Base-by-base conservation (phyloP, 1,139 yeast species). In the Blastobotrys aristatus region DNA sequence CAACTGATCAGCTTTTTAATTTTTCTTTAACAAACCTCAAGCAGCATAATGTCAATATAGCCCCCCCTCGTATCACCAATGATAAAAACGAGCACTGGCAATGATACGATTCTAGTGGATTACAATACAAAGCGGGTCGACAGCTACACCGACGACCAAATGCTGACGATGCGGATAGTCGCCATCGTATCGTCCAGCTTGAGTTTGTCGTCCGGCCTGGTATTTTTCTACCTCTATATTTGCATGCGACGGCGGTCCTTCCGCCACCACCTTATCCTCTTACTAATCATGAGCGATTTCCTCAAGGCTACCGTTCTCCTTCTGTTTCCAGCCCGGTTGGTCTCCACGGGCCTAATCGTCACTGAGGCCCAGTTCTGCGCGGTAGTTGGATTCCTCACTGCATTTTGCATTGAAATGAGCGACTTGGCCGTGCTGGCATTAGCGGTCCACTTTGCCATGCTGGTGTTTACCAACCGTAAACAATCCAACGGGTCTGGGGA, bases 331-430 rank as follows among this genome's bases (percentile, higher is more conserved):
- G 73, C 82, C 1, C 63, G 82, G 36, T 80, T 82, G 2, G 64
- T 82, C 35, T 63, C 75, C 7, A 72, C 73, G 35, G 65, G 1
- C 79, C 81, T 60, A 72, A 77, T 56, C 67, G 71, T 30, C 2
- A 26, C 20, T 24, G 3, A 29, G 5, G 3, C 30, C 20, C 70
- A 67, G 33, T 80, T 85, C 55, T 80, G 87, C 58, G 82, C 84
- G 60, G 81, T 82, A 13, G 78, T 87, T 41, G 97, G 96, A 3
- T 89, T 86, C 71, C 82, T 88, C 65, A 84, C 96, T 0, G 87
- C 94, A 1, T 74, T 81, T 35, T 76, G 90, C 29, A 84, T 86
- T 26, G 95, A 88, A 64, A 96, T 95, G 14, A 89, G 94, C 2
- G 97, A 89, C 66, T 65, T 87, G 39, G 94, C 95, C 22, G 89